A percentile compares a stretch with the other conserved stretches of the same genome.
phyloP scores from a whole-genome alignment of 371 early-diverging fungal species.

The Mortierella sp. region DNA sequence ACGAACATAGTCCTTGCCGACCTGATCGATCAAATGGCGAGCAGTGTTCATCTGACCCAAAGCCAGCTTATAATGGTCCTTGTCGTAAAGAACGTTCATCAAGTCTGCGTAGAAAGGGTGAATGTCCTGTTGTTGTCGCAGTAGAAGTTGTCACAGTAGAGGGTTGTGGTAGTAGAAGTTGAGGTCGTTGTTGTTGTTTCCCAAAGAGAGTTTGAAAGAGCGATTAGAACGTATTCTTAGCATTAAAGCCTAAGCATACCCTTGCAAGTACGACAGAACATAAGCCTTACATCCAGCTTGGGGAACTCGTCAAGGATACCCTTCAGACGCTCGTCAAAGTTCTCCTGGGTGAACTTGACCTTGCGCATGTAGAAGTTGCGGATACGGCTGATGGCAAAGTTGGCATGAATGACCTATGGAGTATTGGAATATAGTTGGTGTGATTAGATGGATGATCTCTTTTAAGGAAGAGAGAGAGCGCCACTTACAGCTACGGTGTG shows the following conservation, averaged over 20 bases:
- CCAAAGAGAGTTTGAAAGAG: neutral
- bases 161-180: neutral
- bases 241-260: neutral
- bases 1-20: conserved; percentile 98
- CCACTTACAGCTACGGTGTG: neutral
- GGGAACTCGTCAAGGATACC: conserved; percentile 98
- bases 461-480: no score
- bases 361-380: conserved; percentile 99
- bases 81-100: conserved; percentile 99
- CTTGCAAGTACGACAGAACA: neutral
- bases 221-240: neutral
- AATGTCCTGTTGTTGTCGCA: conserved; percentile 82
- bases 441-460: neutral
- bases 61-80: conserved; percentile 99
- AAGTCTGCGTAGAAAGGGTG: conserved; percentile 99
- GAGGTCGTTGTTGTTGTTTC: neutral
- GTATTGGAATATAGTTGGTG: neutral
- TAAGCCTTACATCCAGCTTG: conserved; percentile 91
- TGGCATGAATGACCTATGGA: conserved; percentile 56
- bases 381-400: conserved; percentile 80
- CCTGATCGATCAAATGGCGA: conserved; percentile 95
- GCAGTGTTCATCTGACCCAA: conserved; percentile 99
- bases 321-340: conserved; percentile 97
- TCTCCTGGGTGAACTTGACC: conserved; percentile 99
- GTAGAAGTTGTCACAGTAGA: neutral